phyloP scores from a whole-genome alignment of 352 stramenopile genomes.

The Globisporangium nodosum region DNA sequence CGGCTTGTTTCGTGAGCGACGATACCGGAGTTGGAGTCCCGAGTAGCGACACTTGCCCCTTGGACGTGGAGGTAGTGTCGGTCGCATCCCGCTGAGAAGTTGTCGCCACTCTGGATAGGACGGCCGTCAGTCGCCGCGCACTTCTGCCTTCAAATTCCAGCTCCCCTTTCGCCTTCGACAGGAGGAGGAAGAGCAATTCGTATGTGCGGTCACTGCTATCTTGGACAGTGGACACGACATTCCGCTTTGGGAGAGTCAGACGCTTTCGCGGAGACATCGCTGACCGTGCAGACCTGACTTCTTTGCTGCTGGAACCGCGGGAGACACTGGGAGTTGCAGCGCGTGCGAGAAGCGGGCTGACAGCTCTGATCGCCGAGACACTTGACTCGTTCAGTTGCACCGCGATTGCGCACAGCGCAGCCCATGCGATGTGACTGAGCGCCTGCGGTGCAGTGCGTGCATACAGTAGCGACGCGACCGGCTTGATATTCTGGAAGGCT shows the following conservation, averaged over 20 bases:
- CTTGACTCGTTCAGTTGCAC: slow-evolving; percentile 26
- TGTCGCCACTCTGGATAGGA: background rate
- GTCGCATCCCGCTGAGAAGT: background rate
- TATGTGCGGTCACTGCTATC: slow-evolving; percentile 38
- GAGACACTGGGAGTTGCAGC: background rate
- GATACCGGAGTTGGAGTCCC: slow-evolving; percentile 5
- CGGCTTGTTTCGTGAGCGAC: background rate
- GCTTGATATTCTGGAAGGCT: slow-evolving; percentile 9
- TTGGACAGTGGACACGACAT: slow-evolving; percentile 25
- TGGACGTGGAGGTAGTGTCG: background rate
- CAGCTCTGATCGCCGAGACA: background rate
- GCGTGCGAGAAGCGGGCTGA: background rate
- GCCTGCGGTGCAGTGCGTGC: slow-evolving; percentile 16
- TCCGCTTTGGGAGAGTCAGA: slow-evolving; percentile 37
- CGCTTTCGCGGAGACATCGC: slow-evolving; percentile 43
- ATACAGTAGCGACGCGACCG: slow-evolving; percentile 19
- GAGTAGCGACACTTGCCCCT: slow-evolving; percentile 1
- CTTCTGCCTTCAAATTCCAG: slow-evolving; percentile 3
- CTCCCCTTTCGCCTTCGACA: slow-evolving; percentile 17
- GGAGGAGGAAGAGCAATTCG: slow-evolving; percentile 27
- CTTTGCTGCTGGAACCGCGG: slow-evolving; percentile 4
- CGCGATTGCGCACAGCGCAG: slow-evolving; percentile 25
- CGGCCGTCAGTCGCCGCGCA: background rate
- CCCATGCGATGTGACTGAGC: slow-evolving; percentile 26
- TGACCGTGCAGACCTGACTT: slow-evolving; percentile 15